phyloP scores from a whole-genome alignment of 371 early-diverging fungal genomes.

The Cladochytrium tenue region DNA sequence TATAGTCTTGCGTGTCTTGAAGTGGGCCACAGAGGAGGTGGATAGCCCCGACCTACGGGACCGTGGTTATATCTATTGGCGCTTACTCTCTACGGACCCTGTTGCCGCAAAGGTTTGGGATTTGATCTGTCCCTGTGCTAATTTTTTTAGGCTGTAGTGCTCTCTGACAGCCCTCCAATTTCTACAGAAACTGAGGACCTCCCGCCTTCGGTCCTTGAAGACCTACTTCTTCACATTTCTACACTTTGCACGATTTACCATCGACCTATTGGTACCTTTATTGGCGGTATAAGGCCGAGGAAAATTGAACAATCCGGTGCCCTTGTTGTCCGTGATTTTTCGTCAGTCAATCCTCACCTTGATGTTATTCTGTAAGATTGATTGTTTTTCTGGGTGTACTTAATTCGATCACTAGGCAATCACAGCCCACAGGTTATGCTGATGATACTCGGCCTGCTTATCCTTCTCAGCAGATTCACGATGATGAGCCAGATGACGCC shows the following conservation, averaged over 20 bases:
- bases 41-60: slow-evolving; percentile 96
- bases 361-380: slow-evolving; percentile 18
- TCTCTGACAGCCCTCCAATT: slow-evolving; percentile 60
- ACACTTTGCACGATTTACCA: slow-evolving; percentile 52
- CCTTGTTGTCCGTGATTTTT: slow-evolving; percentile 27
- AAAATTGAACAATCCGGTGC: slow-evolving; percentile 29
- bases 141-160: slow-evolving; percentile 55
- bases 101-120: slow-evolving; percentile 46
- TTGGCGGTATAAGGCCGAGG: slow-evolving; percentile 36
- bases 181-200: slow-evolving; percentile 52
- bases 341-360: slow-evolving; percentile 5
- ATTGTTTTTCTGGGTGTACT: slow-evolving; percentile 2
- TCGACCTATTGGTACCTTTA: slow-evolving; percentile 39
- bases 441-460: background rate
- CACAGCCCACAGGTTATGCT: background rate
- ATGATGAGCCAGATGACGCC: background rate
- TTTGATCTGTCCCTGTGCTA: background rate
- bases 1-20: slow-evolving; percentile 81
- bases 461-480: background rate
- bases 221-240: slow-evolving; percentile 45
- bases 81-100: slow-evolving; percentile 90
- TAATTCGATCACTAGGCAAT: background rate
- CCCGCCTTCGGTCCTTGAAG: slow-evolving; percentile 43
- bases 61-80: slow-evolving; percentile 95
- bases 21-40: slow-evolving; percentile 83